Conservation (phyloP, 2,329 filamentous ascomycete species). For the Magnaporthales sp. region DNA sequence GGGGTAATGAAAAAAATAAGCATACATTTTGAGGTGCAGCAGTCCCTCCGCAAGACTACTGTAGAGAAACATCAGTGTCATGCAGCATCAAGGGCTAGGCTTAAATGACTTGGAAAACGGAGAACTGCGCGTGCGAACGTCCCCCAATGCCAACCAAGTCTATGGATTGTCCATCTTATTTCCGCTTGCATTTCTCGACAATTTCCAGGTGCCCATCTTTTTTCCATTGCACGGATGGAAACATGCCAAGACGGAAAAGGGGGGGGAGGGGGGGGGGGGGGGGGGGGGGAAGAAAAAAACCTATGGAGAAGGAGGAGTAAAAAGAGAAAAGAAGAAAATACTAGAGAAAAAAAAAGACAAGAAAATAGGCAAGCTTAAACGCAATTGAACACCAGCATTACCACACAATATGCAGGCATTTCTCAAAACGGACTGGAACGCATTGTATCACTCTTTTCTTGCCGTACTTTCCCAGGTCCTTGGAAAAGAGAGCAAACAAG, state of each 20-base stretch:
- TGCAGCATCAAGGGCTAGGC: not conserved
- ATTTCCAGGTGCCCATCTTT: not conserved
- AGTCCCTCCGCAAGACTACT: not conserved
- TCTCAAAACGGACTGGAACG: not conserved
- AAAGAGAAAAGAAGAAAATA: not conserved
- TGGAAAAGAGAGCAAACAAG: not conserved
- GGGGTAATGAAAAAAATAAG: not conserved
- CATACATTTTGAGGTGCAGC: not conserved
- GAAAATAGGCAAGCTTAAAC: too few relatives aligned
- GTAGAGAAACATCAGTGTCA: not conserved
- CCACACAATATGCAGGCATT: not conserved
- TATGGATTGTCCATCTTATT: not conserved
- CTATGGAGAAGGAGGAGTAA: too few relatives aligned
- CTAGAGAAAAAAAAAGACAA: too few relatives aligned
- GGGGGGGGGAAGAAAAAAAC: too few relatives aligned
- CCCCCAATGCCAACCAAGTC: not conserved
- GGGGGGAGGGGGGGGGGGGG: too few relatives aligned
- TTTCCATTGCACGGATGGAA: not conserved
- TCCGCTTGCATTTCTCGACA: not conserved
- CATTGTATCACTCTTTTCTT: not conserved
- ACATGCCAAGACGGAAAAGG: not conserved
- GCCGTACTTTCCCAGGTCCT: not conserved
- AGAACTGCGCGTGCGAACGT: not conserved
- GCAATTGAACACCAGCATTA: not conserved
- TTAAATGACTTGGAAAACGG: not conserved